Conservation (phyloP, 139 green algal genomes). For the Chlamydomonas schloesseri region DNA sequence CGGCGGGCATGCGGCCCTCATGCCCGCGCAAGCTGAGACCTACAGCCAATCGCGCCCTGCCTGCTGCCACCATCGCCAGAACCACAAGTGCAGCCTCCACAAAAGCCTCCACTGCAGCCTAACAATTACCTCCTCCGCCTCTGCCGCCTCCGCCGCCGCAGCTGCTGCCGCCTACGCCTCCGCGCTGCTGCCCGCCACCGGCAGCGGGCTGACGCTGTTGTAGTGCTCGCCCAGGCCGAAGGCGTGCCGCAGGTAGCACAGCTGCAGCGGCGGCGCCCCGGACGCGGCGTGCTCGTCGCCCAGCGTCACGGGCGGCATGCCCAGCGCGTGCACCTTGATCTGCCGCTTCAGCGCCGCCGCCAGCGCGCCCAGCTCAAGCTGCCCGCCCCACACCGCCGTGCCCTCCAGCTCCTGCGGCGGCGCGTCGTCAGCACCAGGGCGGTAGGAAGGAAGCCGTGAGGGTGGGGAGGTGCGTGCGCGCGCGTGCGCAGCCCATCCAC, state of each 20-base stretch:
- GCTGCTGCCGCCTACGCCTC: background rate
- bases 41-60: no score
- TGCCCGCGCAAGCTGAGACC: no score
- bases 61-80: no score
- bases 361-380: slow-evolving; percentile 91
- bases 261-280: slow-evolving; percentile 68
- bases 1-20: no score
- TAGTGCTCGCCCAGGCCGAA: slow-evolving; percentile 97
- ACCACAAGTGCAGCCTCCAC: no score
- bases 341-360: slow-evolving; percentile 71
- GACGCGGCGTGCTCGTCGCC: slow-evolving; percentile 73
- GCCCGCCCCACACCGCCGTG: slow-evolving; percentile 92
- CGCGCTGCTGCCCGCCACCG: background rate
- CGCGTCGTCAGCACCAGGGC: no score
- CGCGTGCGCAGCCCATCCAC: no score
- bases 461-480: no score
- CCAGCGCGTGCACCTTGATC: slow-evolving; percentile 82
- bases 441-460: no score
- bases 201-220: slow-evolving; percentile 75
- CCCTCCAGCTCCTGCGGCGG: slow-evolving; percentile 60
- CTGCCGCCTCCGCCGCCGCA: background rate
- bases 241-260: slow-evolving; percentile 93
- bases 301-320: slow-evolving; percentile 76
- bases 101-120: no score
- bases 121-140: background rate